Evolutionary conservation across 1,284 basidiomycete species (phyloP), one percentile per base, ranked within the genome.

Genomic region (Golubevia pallescens): DNA sequence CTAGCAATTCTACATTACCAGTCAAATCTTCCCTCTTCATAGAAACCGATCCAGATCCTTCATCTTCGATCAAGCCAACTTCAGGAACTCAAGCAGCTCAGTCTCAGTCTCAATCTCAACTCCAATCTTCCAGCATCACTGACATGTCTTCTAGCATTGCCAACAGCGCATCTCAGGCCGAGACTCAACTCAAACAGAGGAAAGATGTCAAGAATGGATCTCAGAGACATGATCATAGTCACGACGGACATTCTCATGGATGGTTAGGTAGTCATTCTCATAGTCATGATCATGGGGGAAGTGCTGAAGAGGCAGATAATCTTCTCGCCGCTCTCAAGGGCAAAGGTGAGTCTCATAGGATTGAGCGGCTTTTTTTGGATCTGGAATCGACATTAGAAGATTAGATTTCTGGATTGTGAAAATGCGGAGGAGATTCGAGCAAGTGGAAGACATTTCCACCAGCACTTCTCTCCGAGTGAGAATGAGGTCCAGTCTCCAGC

Each of bases 291-390:
- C 77, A 85, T 66, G 65, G 66, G 0, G 81, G 79, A 16, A 68
- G 72, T 32, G 77, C 72, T 6, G 86, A 86, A 60, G 84, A 86
- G 67, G 81, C 86, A 4, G n/a, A n/a, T n/a, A n/a, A n/a, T n/a
- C n/a, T n/a, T n/a, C n/a, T n/a, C n/a, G n/a, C n/a, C n/a, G n/a
- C n/a, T n/a, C n/a, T n/a, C n/a, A n/a, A n/a, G n/a, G n/a, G n/a
- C 16, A 53, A 19, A 20, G 53, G 53, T 54, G 21, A 54, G 53
- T 54, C 53, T 54, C 19, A 2, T 23, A 54, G 4, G 19, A 54
- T 23, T 23, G 53, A 54, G 53, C 21, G 7, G 21, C 2, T 23
- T 54, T 54, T 16, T 7, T 3, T 23, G 53, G 19, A 23, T 54
- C 21, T 54, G 19, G 7, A 20, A 54, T 19, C 7, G 7, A 20